Conservation (phyloP, 805 yeast genomes). For the Naumovozyma castellii region DNA sequence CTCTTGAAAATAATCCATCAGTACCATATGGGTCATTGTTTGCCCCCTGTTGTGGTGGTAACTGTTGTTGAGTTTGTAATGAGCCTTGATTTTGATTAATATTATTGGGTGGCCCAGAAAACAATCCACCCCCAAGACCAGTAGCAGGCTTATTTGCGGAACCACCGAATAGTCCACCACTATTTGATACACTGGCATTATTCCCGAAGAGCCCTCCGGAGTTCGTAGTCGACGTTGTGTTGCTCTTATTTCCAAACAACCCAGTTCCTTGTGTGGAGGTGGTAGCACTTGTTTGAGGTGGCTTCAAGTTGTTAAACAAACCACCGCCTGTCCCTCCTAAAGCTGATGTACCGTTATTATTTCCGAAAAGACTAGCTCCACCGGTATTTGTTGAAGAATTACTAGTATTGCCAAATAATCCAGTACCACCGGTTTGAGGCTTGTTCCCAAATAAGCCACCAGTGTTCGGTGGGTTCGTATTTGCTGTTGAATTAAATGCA, state of each 20-base stretch:
- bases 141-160: slow-evolving; percentile 1
- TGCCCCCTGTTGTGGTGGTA: slow-evolving; percentile 30
- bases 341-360: slow-evolving; percentile 4
- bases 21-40: slow-evolving; percentile 63
- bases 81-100: slow-evolving; percentile 7
- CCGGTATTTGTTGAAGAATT: slow-evolving; percentile 3
- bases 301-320: not conserved
- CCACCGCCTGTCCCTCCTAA: not conserved
- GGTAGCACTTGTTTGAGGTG: slow-evolving; percentile 3
- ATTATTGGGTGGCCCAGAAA: slow-evolving; percentile 3
- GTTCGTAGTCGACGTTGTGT: slow-evolving; percentile 1
- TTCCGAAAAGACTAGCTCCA: slow-evolving; percentile 32
- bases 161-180: slow-evolving; percentile 31
- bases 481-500: slow-evolving; percentile 5
- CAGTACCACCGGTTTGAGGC: slow-evolving; percentile 22
- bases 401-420: slow-evolving; percentile 17
- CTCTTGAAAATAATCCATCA: slow-evolving; percentile 51
- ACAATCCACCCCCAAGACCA: slow-evolving; percentile 31
- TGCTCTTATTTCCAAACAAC: slow-evolving; percentile 26
- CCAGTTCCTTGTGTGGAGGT: slow-evolving; percentile 18
- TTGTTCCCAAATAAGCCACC: slow-evolving; percentile 38
- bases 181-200: slow-evolving; percentile 12
- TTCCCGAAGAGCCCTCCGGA: slow-evolving; percentile 31
- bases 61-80: slow-evolving; percentile 9
- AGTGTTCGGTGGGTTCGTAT: slow-evolving; percentile 18